Evolutionary conservation across 768 basidiomycete species (phyloP).

Genomic region (Lentinula lateritia): DNA sequence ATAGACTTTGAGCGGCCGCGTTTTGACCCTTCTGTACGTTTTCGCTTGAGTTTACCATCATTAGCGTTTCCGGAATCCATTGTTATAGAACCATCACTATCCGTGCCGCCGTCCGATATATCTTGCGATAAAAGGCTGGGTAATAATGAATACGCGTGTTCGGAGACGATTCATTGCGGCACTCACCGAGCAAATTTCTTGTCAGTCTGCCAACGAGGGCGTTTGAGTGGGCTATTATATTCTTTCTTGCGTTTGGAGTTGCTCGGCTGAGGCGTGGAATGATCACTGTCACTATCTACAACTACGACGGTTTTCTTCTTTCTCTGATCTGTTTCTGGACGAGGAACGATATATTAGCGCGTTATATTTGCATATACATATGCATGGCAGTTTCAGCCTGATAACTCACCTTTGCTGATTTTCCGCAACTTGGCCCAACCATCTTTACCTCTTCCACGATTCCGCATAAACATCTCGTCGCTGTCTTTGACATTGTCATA

Average conservation of each 20-base stretch:
- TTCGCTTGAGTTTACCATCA: conserved; percentile 23
- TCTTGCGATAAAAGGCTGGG: conserved; percentile 35
- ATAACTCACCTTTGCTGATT: conserved; percentile 45
- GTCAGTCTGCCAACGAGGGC: conserved; percentile 37
- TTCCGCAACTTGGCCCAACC: conserved; percentile 59
- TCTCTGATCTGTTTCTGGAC: neutral
- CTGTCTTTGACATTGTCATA: conserved; percentile 41
- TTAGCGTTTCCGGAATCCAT: conserved; percentile 31
- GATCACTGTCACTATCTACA: conserved; percentile 22
- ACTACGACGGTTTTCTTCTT: conserved; percentile 10
- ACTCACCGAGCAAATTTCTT: conserved; percentile 37
- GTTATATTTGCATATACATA: neutral
- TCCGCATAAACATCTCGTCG: conserved; percentile 68
- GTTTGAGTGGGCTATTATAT: conserved; percentile 14
- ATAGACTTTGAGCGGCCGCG: conserved; percentile 67
- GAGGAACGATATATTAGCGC: neutral
- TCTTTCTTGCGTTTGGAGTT: conserved; percentile 35
- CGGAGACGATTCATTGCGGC: conserved; percentile 1
- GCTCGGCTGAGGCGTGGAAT: conserved; percentile 20
- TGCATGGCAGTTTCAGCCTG: neutral
- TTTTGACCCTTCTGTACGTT: conserved; percentile 34
- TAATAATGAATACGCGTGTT: neutral
- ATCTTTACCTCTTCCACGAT: conserved; percentile 47
- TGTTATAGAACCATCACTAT: conserved; percentile 46
- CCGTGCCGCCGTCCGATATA: conserved; percentile 18